Base-by-base conservation (phyloP, 1,284 basidiomycete species). In the Papiliotrema flavescens region DNA sequence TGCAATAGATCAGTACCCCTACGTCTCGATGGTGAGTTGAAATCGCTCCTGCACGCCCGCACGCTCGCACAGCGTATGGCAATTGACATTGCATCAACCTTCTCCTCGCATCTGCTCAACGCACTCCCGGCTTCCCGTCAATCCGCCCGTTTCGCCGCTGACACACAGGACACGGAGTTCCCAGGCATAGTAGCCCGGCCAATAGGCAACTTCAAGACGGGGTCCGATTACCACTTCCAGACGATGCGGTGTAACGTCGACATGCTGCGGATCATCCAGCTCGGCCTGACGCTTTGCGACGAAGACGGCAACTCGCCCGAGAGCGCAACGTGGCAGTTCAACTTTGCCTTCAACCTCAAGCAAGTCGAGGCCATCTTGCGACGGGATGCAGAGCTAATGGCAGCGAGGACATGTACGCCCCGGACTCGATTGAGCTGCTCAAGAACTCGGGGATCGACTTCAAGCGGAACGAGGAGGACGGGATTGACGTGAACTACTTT, bases 161-260 rank as follows among this genome's bases (percentile, higher is more conserved):
- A 54, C 49, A 54, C 15, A 26, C 71, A 95, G 92, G 95, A 98
- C 75, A 98, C 96, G 59, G 96, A 98, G 77, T 98, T 98, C 74
- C 95, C 95, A 26, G 96, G 96, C 9, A 95, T 98, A 47, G 95
- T 99, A 41, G 96, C 95, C 9, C 84, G 96, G 19, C 95, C 96
- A 14, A 97, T 98, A 72, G 95, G 95, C 14, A 83, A 86, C 37
- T 98, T 97, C 81, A 93, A 92, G 76, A 95, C 93, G 0, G 92
- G 91, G 13, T 92, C 92, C 17, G 95, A 99, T 78, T 98, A 98
- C 71, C 95, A 98, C 78, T 99, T 97, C 77, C 95, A 99, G 77
- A 98, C 96, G 4, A 93, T 99, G 87, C 85, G 95, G 61, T 94
- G 90, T 79, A 99, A 99, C 76, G 96, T 98, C 69, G 95, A 99